These are phyloP conservation scores for Przewalskia tangutica DNA, from an alignment of 257 asterid species.

Conservation along the genomic window DNA sequence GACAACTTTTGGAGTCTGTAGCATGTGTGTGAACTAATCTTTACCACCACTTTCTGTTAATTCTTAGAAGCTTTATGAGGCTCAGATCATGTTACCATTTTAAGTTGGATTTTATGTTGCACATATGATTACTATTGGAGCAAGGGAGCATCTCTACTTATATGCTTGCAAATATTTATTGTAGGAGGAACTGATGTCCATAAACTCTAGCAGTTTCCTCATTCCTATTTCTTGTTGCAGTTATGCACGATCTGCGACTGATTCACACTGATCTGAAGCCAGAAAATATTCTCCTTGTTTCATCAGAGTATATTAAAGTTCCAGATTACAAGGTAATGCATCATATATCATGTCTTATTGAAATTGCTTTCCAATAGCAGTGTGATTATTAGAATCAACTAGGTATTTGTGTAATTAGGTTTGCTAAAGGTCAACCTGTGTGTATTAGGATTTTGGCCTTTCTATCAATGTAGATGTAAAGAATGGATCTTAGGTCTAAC, in stretches of 20 bases:
- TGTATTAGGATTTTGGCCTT: background rate
- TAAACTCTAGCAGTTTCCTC: background rate
- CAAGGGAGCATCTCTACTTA: conserved; percentile 7
- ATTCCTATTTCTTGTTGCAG: conserved; percentile 35
- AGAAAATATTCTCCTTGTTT: conserved; percentile 84
- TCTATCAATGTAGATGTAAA: background rate
- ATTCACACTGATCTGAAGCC: conserved; percentile 97
- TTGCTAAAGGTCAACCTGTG: background rate
- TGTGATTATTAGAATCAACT: background rate
- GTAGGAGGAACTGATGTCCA: background rate
- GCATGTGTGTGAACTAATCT: conserved; percentile 85
- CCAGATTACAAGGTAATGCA: conserved; percentile 62
- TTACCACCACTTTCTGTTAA: conserved; percentile 24
- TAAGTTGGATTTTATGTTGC: conserved; percentile 2
- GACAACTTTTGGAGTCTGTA: conserved; percentile 97
- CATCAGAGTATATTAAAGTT: conserved; percentile 64
- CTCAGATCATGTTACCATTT: background rate
- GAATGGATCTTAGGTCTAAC: no score
- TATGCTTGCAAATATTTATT: background rate
- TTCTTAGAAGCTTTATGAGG: background rate
- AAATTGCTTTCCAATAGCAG: background rate
- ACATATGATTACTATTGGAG: background rate
- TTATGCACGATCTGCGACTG: conserved; percentile 79
- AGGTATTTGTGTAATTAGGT: background rate
- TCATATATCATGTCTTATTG: background rate